Evolutionary conservation across 2,329 filamentous ascomycete species (phyloP), one percentile per base, ranked within the genome.

Genomic region (Penicillium polonicum): DNA sequence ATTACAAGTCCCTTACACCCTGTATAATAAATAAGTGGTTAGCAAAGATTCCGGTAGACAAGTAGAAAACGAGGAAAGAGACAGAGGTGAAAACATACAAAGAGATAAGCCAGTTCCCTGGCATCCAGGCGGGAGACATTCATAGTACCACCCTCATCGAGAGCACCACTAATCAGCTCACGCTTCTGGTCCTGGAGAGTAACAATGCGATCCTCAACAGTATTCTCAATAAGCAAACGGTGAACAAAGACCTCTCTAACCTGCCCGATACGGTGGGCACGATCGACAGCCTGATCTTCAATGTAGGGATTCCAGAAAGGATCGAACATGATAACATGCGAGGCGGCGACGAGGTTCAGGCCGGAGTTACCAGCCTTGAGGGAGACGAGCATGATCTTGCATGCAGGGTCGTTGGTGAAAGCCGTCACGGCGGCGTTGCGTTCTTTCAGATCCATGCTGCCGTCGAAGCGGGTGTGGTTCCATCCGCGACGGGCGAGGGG

Each of bases 271-370:
- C 92, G 88, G 74, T 96, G 89, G 2, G 92, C 90, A 23, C 92
- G 88, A 72, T 96, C 92, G 50, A 96, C 88, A 4, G 92, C 92
- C 75, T 97, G 92, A 74, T 92, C 91, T 76, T 96, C 92, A 48
- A 95, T 89, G 70, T 89, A 96, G 0, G 92, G 92, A 62, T 96
- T 97, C 91, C 91, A 96, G 77, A 95, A 96, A 0, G 92, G 92
- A 70, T 96, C 92, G 70, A 96, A 86, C 62, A 96, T 89, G 72
- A 97, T 91, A 64, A 96, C 90, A 62, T 91, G 88, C 1, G 87
- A 91, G 0, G 92, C 92, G 19, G 86, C 85, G 39, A 89, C 90
- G 23, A 97, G 82, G 69, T 97, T 97, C 45, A 97, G 83, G 1
- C 92, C 92, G 0, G 92, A 87, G 66, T 93, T 93, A 35, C 90